Conservation (phyloP, 1,284 basidiomycete genomes). For the Cryptococcus sp. region DNA sequence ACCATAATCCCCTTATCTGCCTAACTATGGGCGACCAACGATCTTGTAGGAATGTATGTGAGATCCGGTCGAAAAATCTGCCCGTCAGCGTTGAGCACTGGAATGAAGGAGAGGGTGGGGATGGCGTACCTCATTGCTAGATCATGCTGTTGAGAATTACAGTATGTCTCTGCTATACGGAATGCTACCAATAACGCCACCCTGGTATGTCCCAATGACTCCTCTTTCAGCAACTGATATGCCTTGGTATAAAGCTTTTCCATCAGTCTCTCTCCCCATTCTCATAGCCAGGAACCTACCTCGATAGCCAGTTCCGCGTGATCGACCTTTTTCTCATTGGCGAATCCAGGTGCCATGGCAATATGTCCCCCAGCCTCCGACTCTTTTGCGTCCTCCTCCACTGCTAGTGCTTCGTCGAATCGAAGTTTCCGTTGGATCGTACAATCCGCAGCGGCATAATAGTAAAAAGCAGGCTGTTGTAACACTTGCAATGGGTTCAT, state of each 20-base stretch:
- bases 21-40: constrained; percentile 67
- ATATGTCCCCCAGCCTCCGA: constrained; percentile 33
- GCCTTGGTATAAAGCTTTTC: constrained; percentile 78
- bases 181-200: constrained; percentile 79
- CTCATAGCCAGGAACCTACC: constrained; percentile 49
- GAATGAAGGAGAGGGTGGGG: background rate
- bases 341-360: constrained; percentile 52
- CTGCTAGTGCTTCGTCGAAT: constrained; percentile 59
- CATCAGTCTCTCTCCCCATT: too few relatives aligned
- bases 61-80: constrained; percentile 85
- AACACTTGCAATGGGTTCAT: constrained; percentile 54
- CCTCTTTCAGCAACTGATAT: constrained; percentile 79
- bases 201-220: constrained; percentile 55
- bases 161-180: constrained; percentile 76
- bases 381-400: constrained; percentile 48
- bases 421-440: constrained; percentile 67
- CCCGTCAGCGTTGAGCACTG: background rate
- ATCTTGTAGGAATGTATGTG: constrained; percentile 74
- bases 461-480: constrained; percentile 86
- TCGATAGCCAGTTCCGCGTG: constrained; percentile 76
- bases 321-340: constrained; percentile 84
- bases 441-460: constrained; percentile 78
- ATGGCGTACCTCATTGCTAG: constrained; percentile 66
- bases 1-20: constrained; percentile 70
- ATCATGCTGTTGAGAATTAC: constrained; percentile 58